Evolutionary conservation across 164 flowering plant genomes (phyloP).

Genomic region (Cinnamomum chago): DNA sequence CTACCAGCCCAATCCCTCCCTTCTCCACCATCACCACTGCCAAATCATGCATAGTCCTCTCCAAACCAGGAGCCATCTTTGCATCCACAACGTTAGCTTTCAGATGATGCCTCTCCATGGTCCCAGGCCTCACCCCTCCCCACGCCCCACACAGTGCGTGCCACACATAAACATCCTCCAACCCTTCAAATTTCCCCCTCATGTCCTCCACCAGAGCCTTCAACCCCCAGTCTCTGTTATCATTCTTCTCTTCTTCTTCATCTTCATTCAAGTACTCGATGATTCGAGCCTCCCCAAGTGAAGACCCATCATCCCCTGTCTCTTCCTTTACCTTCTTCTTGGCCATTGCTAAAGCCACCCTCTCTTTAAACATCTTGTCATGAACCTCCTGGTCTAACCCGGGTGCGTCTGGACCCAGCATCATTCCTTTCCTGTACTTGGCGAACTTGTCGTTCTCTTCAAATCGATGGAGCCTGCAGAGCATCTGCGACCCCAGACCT

Average conservation of each 20-base stretch:
- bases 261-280: neutral
- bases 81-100: neutral
- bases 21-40: slow-evolving; percentile 3
- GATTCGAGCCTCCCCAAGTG: neutral
- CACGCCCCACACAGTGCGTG: slow-evolving; percentile 5
- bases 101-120: neutral
- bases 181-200: neutral
- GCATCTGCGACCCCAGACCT: slow-evolving; percentile 57
- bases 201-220: neutral
- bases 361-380: slow-evolving; percentile 1
- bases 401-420: slow-evolving; percentile 4
- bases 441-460: slow-evolving; percentile 45
- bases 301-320: neutral
- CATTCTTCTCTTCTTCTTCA: neutral
- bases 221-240: neutral
- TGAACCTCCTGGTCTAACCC: neutral
- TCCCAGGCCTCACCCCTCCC: slow-evolving; percentile 6
- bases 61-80: neutral
- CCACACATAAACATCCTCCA: slow-evolving; percentile 6
- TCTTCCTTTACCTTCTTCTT: neutral
- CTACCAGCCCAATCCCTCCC: neutral
- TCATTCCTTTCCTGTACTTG: slow-evolving; percentile 19
- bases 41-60: slow-evolving; percentile 4
- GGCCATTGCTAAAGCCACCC: neutral
- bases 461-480: slow-evolving; percentile 36